Conservation (phyloP, 192 early-diverging fungal genomes). For the Linnemannia zychae region DNA sequence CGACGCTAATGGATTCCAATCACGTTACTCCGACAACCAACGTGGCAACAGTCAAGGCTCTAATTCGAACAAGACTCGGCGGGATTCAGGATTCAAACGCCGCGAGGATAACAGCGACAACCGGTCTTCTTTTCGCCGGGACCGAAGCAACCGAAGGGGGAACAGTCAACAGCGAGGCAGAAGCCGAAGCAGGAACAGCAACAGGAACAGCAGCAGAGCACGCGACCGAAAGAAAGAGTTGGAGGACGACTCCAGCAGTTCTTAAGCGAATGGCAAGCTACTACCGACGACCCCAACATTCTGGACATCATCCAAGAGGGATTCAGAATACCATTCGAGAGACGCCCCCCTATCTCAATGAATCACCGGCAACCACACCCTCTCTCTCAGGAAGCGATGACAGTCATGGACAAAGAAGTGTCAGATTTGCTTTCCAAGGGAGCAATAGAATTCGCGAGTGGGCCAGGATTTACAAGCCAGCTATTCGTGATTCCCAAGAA, state of each 20-base stretch:
- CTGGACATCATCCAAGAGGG: slow-evolving; percentile 24
- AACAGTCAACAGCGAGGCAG: slow-evolving; percentile 16
- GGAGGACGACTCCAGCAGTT: slow-evolving; percentile 32
- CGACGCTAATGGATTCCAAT: no score
- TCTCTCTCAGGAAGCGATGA: slow-evolving; percentile 12
- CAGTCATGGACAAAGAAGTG: slow-evolving; percentile 27
- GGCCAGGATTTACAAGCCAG: slow-evolving; percentile 41
- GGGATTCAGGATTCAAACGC: background rate
- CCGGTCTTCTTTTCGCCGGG: slow-evolving; percentile 22
- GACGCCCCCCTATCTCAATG: slow-evolving; percentile 15
- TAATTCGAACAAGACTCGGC: background rate
- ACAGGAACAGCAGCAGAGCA: background rate
- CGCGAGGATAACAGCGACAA: slow-evolving; percentile 8
- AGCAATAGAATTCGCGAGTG: slow-evolving; percentile 33
- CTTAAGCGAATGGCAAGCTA: slow-evolving; percentile 17
- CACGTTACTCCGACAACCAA: no score
- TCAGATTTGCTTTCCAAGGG: slow-evolving; percentile 27
- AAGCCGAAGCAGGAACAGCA: no score
- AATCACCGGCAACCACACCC: slow-evolving; percentile 7
- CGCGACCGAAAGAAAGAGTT: slow-evolving; percentile 20
- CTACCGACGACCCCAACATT: slow-evolving; percentile 18
- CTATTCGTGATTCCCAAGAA: slow-evolving; percentile 49
- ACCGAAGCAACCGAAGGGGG: slow-evolving; percentile 8
- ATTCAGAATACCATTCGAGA: slow-evolving; percentile 29
- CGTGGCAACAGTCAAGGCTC: background rate